Conservation (phyloP, 2,329 filamentous ascomycete species). For the Trichoderma sp. region DNA sequence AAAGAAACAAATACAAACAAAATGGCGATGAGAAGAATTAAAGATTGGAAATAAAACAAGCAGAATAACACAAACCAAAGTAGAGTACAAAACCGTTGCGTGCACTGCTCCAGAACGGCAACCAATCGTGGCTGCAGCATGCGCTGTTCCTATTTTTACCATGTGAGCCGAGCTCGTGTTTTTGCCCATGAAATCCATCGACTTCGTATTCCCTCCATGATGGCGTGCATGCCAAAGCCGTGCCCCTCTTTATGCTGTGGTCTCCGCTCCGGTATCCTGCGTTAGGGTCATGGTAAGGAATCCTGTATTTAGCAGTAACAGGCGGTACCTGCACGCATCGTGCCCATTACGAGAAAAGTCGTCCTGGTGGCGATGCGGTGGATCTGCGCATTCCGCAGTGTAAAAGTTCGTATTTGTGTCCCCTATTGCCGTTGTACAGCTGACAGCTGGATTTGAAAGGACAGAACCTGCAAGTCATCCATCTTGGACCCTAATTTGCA, state of each 20-base stretch:
- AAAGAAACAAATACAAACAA: neutral
- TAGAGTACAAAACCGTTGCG: neutral
- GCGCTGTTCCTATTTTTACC: slow-evolving; percentile 12
- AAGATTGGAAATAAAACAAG: neutral
- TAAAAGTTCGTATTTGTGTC: neutral
- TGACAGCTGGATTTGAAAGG: too few relatives aligned
- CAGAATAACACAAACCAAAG: neutral
- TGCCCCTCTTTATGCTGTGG: neutral
- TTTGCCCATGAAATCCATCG: neutral
- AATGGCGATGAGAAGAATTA: too few relatives aligned
- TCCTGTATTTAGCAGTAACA: neutral
- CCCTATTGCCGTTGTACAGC: too few relatives aligned
- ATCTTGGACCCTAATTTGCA: neutral
- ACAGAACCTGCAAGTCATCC: neutral
- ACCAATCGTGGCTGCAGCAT: neutral
- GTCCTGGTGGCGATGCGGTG: slow-evolving; percentile 15
- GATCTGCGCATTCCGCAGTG: neutral
- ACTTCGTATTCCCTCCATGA: slow-evolving; percentile 4
- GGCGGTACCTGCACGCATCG: neutral
- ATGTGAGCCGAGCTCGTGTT: slow-evolving; percentile 15
- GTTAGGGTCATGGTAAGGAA: neutral
- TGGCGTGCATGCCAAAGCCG: slow-evolving; percentile 20
- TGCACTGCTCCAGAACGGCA: neutral
- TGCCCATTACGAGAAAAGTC: slow-evolving; percentile 9
- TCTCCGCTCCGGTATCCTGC: neutral